Conservation (phyloP, 73 alveolate species). For the Paramecium sonneborni region DNA sequence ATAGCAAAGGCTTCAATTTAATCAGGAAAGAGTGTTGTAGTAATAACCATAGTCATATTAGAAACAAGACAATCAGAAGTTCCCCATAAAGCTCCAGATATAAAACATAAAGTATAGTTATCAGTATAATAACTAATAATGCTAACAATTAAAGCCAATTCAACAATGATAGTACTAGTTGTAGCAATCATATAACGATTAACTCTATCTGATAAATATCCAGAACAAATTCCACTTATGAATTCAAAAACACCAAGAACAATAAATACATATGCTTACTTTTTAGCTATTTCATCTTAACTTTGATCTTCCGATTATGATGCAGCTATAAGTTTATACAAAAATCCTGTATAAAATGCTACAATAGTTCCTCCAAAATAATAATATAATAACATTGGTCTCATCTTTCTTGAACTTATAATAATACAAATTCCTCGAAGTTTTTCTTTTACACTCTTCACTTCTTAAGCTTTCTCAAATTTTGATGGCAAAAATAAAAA, state of each 20-base stretch:
- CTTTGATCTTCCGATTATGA: slow-evolving; percentile 3
- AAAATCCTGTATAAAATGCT: slow-evolving; percentile 63
- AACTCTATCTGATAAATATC: slow-evolving; percentile 59
- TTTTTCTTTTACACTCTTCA: slow-evolving; percentile 14
- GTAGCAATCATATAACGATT: slow-evolving; percentile 61
- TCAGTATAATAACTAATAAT: slow-evolving; percentile 50
- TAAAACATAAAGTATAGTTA: slow-evolving; percentile 43
- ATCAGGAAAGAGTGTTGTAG: slow-evolving; percentile 51
- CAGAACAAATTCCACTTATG: slow-evolving; percentile 55
- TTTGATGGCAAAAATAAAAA: slow-evolving; percentile 54
- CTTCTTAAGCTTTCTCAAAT: not conserved
- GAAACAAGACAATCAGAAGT: slow-evolving; percentile 52
- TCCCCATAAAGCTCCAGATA: slow-evolving; percentile 62
- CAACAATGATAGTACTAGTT: slow-evolving; percentile 51
- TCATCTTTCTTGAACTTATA: slow-evolving; percentile 28
- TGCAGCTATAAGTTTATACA: slow-evolving; percentile 17
- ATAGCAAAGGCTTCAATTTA: slow-evolving; percentile 45
- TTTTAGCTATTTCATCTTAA: slow-evolving; percentile 31
- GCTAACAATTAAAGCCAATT: slow-evolving; percentile 51
- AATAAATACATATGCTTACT: slow-evolving; percentile 48
- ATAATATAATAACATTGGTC: slow-evolving; percentile 51
- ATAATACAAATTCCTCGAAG: slow-evolving; percentile 18
- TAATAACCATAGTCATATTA: slow-evolving; percentile 18
- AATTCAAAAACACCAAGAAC: slow-evolving; percentile 60
- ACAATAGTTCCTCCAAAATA: slow-evolving; percentile 61